Percentiles rank a stretch among this genome's conserved stretches.
Conservation (phyloP, 2,329 filamentous ascomycete genomes). For the Alternaria gansuensis region DNA sequence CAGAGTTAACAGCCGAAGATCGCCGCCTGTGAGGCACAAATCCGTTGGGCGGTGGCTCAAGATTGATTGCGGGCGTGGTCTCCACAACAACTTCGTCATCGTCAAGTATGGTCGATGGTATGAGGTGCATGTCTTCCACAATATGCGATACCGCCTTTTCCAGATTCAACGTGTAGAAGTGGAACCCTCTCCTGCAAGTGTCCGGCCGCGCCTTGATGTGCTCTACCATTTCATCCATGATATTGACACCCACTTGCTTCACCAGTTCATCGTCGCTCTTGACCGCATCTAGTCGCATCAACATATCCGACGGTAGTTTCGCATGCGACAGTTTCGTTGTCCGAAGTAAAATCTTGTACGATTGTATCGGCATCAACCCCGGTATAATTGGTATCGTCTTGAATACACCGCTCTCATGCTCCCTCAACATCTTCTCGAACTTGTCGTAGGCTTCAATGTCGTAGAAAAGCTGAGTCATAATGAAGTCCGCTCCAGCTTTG, state of each 20-base stretch:
- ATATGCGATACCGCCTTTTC: constrained; percentile 97
- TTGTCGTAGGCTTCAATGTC: constrained; percentile 81
- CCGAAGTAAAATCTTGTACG: constrained; percentile 92
- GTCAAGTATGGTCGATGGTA: constrained; percentile 63
- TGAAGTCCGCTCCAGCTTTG: constrained; percentile 90
- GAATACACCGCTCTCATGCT: constrained; percentile 85
- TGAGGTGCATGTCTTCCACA: constrained; percentile 83
- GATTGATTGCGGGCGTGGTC: constrained; percentile 54
- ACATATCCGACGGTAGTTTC: constrained; percentile 74
- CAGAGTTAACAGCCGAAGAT: constrained; percentile 81
- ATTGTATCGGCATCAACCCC: constrained; percentile 96
- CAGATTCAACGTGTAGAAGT: constrained; percentile 96
- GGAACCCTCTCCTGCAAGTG: constrained; percentile 71
- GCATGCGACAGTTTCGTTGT: constrained; percentile 96
- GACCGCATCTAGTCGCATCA: constrained; percentile 74
- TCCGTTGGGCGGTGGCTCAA: constrained; percentile 42
- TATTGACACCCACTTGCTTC: constrained; percentile 80
- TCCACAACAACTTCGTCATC: constrained; percentile 61
- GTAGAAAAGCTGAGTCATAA: constrained; percentile 99
- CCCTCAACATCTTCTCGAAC: constrained; percentile 79
- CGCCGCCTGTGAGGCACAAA: constrained; percentile 61
- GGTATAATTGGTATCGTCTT: constrained; percentile 89
- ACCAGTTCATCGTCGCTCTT: constrained; percentile 83
- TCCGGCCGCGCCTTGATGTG: constrained; percentile 72
- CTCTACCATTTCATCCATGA: constrained; percentile 84